These are phyloP conservation scores for Pachysandra terminalis DNA, from an alignment of 164 flowering plant genomes.

Conservation along the genomic window DNA sequence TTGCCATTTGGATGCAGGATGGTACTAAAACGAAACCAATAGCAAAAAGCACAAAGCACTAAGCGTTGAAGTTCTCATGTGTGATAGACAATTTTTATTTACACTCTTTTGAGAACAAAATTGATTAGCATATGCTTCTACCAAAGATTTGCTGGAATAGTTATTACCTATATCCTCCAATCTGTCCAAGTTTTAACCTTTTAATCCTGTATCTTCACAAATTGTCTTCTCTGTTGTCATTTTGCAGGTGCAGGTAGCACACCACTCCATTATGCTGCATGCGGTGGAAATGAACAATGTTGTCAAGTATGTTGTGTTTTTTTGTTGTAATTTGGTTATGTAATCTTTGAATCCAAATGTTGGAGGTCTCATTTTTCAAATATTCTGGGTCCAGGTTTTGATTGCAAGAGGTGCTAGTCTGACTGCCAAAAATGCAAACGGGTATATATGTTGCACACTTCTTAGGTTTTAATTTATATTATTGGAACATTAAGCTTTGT, in stretches of 20 bases:
- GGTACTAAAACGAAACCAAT: too few relatives aligned
- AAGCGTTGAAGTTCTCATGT: too few relatives aligned
- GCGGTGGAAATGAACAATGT: conserved; percentile 91
- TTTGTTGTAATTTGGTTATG: background rate
- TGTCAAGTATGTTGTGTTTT: conserved; percentile 64
- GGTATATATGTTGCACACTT: conserved; percentile 38
- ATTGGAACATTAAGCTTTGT: background rate
- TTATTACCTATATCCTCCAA: background rate
- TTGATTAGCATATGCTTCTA: too few relatives aligned
- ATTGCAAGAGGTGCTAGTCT: conserved; percentile 75
- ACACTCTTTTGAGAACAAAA: too few relatives aligned
- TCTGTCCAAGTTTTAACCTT: background rate
- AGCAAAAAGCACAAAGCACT: too few relatives aligned
- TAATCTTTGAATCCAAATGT: background rate
- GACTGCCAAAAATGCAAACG: conserved; percentile 71
- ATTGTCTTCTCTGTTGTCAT: background rate
- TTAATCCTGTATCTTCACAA: background rate
- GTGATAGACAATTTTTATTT: too few relatives aligned
- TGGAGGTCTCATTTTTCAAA: background rate
- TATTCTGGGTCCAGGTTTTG: conserved; percentile 44
- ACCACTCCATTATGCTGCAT: conserved; percentile 95
- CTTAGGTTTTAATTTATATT: background rate
- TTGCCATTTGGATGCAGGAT: too few relatives aligned
- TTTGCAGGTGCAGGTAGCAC: conserved; percentile 91
- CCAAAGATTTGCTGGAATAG: too few relatives aligned